A percentile compares a stretch with the other conserved stretches of the same genome.
Evolutionary conservation across 2,329 filamentous ascomycete species (phyloP).

Genomic region (Phialocephala subalpina): DNA sequence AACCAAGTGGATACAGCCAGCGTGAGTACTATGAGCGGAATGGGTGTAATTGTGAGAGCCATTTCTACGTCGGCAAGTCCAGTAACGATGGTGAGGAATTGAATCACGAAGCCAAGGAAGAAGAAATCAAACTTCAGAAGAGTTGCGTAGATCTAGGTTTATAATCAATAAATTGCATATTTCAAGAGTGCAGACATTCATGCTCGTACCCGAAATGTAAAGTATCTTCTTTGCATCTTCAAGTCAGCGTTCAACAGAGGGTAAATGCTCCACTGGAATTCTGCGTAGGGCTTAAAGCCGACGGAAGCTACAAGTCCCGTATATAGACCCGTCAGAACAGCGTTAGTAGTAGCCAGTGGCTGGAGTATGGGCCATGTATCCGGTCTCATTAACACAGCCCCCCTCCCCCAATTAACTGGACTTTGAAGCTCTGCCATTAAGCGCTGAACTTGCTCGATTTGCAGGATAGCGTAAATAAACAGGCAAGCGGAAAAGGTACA

Average conservation of each 20-base stretch:
- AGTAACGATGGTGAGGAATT: background rate
- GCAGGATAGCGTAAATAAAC: background rate
- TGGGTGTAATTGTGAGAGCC: background rate
- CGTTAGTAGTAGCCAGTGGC: background rate
- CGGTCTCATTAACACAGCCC: no score
- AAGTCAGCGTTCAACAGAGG: background rate
- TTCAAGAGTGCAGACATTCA: background rate
- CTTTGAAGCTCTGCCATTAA: background rate
- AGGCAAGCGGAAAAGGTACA: background rate
- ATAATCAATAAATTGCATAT: background rate
- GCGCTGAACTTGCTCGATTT: background rate
- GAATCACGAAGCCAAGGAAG: background rate
- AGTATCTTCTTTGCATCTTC: background rate
- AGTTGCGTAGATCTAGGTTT: background rate
- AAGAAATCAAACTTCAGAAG: background rate
- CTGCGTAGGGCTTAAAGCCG: background rate
- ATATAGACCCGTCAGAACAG: background rate
- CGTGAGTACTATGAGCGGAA: background rate
- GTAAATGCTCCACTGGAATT: constrained; percentile 1
- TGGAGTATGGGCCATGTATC: background rate
- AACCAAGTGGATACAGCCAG: background rate
- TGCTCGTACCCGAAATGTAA: background rate
- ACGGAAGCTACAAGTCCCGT: background rate
- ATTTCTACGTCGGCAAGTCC: background rate
- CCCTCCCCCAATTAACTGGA: no score